A percentile compares a stretch with the other conserved stretches of the same genome.
These are phyloP conservation scores for Xylaria longipes DNA, from an alignment of 495 filamentous ascomycete genomes.

Conservation along the genomic window DNA sequence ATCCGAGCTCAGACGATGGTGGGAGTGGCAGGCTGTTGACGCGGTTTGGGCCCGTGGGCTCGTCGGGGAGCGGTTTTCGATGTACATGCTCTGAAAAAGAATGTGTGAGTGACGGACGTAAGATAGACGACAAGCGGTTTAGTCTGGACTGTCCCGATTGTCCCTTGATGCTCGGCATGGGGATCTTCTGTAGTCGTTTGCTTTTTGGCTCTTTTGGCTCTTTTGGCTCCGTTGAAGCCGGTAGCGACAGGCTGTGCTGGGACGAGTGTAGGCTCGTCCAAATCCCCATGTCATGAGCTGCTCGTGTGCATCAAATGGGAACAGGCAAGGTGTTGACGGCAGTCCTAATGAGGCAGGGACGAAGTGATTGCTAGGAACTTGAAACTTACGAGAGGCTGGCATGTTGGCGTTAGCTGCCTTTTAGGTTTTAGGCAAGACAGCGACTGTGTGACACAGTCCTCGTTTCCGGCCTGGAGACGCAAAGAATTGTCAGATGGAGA, in stretches of 20 bases:
- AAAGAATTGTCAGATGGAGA: slow-evolving; percentile 26
- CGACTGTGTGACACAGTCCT: slow-evolving; percentile 19
- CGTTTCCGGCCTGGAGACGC: slow-evolving; percentile 10
- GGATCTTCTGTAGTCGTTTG: not conserved
- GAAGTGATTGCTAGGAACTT: slow-evolving; percentile 11
- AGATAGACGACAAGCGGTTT: slow-evolving; percentile 38
- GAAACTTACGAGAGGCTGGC: slow-evolving; percentile 25
- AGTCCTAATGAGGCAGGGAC: not conserved
- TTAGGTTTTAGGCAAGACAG: slow-evolving; percentile 15
- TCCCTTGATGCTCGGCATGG: slow-evolving; percentile 17
- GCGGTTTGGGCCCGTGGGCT: slow-evolving; percentile 26
- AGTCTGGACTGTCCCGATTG: slow-evolving; percentile 37
- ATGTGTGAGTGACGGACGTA: slow-evolving; percentile 35
- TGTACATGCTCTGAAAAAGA: slow-evolving; percentile 33
- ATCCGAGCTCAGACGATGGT: slow-evolving; percentile 17
- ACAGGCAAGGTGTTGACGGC: not conserved
- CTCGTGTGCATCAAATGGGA: not conserved
- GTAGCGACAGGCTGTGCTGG: slow-evolving; percentile 13
- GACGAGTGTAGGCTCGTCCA: not conserved
- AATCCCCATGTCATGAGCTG: slow-evolving; percentile 17
- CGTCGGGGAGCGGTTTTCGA: slow-evolving; percentile 37
- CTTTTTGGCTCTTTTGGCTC: not conserved
- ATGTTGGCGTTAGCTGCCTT: slow-evolving; percentile 12
- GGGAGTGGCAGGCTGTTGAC: slow-evolving; percentile 32
- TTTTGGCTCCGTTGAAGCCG: not conserved